Evolutionary conservation across 805 yeast species (phyloP).

Genomic region (Tetrapisispora phaffii): DNA sequence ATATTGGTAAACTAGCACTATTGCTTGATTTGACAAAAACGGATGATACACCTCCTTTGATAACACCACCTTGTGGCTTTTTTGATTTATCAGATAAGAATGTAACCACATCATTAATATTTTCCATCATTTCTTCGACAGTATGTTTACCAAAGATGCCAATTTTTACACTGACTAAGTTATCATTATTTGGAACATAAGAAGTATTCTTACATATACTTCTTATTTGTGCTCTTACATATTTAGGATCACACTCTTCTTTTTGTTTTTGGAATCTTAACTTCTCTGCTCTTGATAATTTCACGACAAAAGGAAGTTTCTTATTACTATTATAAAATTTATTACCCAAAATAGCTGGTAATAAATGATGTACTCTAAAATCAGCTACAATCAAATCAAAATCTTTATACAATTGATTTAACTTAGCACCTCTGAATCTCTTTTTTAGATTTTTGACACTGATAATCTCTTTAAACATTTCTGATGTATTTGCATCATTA

Average conservation of each 20-base stretch:
- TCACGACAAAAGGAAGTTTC: constrained; percentile 58
- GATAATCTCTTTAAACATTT: constrained; percentile 49
- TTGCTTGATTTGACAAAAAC: constrained; percentile 57
- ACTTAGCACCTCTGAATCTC: constrained; percentile 35
- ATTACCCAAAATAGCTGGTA: constrained; percentile 50
- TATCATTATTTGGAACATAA: constrained; percentile 54
- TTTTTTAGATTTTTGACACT: constrained; percentile 49
- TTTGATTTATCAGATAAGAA: constrained; percentile 38
- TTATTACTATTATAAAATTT: constrained; percentile 55
- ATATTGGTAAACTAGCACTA: constrained; percentile 57
- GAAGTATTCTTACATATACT: constrained; percentile 54
- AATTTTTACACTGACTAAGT: constrained; percentile 47
- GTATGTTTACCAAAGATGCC: constrained; percentile 34
- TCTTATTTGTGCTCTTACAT: constrained; percentile 53
- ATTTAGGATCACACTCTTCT: constrained; percentile 56
- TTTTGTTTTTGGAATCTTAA: constrained; percentile 37
- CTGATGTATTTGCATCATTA: constrained; percentile 48
- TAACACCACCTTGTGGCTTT: constrained; percentile 51
- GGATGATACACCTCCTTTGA: constrained; percentile 38
- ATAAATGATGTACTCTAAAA: constrained; percentile 50
- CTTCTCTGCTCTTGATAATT: constrained; percentile 36
- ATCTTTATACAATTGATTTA: constrained; percentile 44
- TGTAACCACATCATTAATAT: constrained; percentile 30
- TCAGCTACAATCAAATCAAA: constrained; percentile 64
- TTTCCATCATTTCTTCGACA: constrained; percentile 19